Evolutionary conservation across 2,329 filamentous ascomycete species (phyloP).

Genomic region (Aspergillus neoniger): DNA sequence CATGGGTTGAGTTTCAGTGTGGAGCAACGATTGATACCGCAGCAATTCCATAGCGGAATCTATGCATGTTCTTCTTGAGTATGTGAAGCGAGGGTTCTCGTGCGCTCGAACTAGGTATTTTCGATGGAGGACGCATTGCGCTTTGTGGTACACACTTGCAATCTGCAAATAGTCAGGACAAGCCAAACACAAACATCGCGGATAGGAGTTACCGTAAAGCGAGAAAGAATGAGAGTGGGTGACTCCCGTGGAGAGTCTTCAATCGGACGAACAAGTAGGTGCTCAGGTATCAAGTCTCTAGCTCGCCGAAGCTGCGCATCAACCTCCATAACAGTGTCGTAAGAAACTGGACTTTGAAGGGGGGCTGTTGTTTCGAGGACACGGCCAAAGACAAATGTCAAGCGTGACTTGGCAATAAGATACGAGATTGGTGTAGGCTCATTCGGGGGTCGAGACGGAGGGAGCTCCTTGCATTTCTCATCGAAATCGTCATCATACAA

Average conservation of each 20-base stretch:
- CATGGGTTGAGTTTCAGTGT: conserved; percentile 70
- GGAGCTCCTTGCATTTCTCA: conserved; percentile 57
- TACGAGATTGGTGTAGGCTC: conserved; percentile 61
- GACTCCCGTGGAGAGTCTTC: conserved; percentile 74
- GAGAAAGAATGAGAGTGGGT: conserved; percentile 70
- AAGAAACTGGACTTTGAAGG: conserved; percentile 48
- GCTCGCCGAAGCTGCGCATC: conserved; percentile 60
- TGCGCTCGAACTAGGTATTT: conserved; percentile 80
- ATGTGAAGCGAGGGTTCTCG: conserved; percentile 76
- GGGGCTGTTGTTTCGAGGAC: conserved; percentile 47
- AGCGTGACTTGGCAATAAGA: conserved; percentile 49
- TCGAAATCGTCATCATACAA: conserved; percentile 67
- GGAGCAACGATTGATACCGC: conserved; percentile 72
- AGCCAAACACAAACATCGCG: background rate
- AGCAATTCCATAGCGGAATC: conserved; percentile 84
- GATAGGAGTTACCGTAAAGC: conserved; percentile 61
- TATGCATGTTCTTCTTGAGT: conserved; percentile 80
- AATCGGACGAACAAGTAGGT: conserved; percentile 73
- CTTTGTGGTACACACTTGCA: conserved; percentile 84
- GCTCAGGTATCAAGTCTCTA: conserved; percentile 70
- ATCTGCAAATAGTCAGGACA: conserved; percentile 44
- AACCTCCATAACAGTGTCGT: conserved; percentile 63
- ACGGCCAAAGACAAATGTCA: conserved; percentile 47
- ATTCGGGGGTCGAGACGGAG: conserved; percentile 56
- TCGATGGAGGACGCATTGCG: conserved; percentile 83